Evolutionary conservation across 257 asterid species (phyloP), one percentile per base, ranked within the genome.

Genomic region (Nicotiana attenuata): DNA sequence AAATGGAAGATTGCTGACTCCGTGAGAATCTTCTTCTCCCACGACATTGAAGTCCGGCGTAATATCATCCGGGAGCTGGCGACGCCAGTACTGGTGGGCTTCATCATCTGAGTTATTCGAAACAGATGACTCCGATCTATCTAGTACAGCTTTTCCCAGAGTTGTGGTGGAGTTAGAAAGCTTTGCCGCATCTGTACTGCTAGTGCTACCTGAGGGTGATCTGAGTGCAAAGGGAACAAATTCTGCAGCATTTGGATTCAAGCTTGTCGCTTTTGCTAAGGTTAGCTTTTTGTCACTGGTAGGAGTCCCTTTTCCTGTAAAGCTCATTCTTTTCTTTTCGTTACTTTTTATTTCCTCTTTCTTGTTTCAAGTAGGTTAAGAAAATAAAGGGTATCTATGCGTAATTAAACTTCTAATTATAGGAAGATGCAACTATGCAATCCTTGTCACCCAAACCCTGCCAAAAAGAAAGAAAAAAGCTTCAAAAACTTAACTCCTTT

Each of bases 181-280:
- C 82, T 85, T 90, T 61, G 97, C 76, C 53, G 87, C 81, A 56
- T 89, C 94, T 33, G 87, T 76, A 69, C 80, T 83, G 55, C 71
- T 82, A 73, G 80, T 50, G 69, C 80, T 85, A 67, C 92, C 90
- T 82, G 86, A 80, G 52, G 88, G 89, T 84, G 97, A 84, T 82
- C 92, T 85, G 76, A 95, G 90, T 85, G 96, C 86, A 75, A 85
- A 90, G 15, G 99, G 99, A 66, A 93, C 86, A 85, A 95, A 95
- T 82, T 93, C 98, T 19, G 96, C 94, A 19, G 99, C 99, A 86
- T 95, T 91, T 24, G 99, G 98, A 80, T 95, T 95, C 91, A 95
- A 85, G 81, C 88, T 53, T 79, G 87, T 82, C 68, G 90, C 76
- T 85, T 93, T 96, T 38, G 89, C 83, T 76, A 89, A 81, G 61